Evolutionary conservation across 768 basidiomycete genomes (phyloP).

Genomic region (Clitopilus passeckerianus): DNA sequence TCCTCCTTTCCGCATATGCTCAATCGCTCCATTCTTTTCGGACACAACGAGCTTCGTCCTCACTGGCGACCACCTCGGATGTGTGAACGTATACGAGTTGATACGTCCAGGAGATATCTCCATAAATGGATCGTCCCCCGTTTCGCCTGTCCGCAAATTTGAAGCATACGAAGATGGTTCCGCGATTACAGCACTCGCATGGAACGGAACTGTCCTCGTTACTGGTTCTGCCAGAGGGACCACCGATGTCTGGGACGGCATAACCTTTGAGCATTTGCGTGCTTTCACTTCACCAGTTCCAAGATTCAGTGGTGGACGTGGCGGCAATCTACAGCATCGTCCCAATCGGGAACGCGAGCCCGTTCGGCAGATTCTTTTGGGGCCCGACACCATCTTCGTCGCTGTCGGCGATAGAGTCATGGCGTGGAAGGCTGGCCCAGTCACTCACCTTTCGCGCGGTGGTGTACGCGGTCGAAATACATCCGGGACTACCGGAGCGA

Average conservation of each 20-base stretch:
- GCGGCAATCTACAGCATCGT: constrained; percentile 4
- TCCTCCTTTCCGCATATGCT: constrained; percentile 41
- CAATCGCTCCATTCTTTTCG: constrained; percentile 45
- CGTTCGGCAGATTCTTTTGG: constrained; percentile 56
- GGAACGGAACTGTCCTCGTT: constrained; percentile 54
- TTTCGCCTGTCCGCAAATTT: constrained; percentile 40
- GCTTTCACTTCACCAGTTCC: constrained; percentile 46
- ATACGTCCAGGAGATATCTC: constrained; percentile 5
- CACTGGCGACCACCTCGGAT: constrained; percentile 62
- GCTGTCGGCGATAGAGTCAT: constrained; percentile 57
- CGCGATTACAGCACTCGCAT: constrained; percentile 54
- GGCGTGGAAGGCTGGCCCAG: constrained; percentile 61
- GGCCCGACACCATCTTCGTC: constrained; percentile 51
- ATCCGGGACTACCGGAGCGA: constrained; percentile 21
- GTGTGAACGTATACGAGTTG: constrained; percentile 59
- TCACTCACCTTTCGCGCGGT: constrained; percentile 20
- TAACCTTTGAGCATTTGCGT: constrained; percentile 55
- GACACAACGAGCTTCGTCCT: constrained; percentile 46
- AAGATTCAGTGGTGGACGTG: constrained; percentile 21
- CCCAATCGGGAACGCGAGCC: constrained; percentile 30
- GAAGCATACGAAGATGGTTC: constrained; percentile 63
- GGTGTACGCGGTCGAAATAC: constrained; percentile 29
- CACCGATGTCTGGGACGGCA: constrained; percentile 58
- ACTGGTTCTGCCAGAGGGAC: constrained; percentile 64
- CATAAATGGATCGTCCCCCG: constrained; percentile 1